These are phyloP conservation scores for Globisporangium emineosum DNA, from an alignment of 352 stramenopile genomes.

Conservation along the genomic window DNA sequence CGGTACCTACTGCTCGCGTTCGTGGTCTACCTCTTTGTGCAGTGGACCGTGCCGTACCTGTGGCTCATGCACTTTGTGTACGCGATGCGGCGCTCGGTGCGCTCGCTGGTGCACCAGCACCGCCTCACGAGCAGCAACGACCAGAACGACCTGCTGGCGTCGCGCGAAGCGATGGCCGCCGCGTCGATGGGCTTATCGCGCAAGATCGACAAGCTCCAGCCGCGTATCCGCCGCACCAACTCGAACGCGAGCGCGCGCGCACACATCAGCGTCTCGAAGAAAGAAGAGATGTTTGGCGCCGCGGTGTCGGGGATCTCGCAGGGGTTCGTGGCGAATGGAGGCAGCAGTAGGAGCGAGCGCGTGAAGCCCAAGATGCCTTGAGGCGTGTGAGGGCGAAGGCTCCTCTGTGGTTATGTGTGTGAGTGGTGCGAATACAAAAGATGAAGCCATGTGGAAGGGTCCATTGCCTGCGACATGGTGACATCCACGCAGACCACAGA, in stretches of 20 bases:
- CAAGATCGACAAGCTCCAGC: slow-evolving; percentile 35
- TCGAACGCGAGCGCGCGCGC: slow-evolving; percentile 61
- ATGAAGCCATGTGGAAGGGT: too few species aligned
- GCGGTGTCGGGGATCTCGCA: slow-evolving; percentile 77
- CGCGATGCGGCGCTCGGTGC: slow-evolving; percentile 60
- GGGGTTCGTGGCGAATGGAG: slow-evolving; percentile 58
- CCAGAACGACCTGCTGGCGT: slow-evolving; percentile 47
- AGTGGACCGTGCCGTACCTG: slow-evolving; percentile 80
- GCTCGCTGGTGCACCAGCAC: slow-evolving; percentile 75
- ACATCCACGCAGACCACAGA: not conserved
- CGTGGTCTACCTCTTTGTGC: slow-evolving; percentile 75
- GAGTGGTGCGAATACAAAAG: too few species aligned
- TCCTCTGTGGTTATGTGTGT: not conserved
- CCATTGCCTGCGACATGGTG: too few species aligned
- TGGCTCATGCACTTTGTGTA: slow-evolving; percentile 66
- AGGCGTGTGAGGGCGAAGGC: not conserved
- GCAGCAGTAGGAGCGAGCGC: slow-evolving; percentile 14
- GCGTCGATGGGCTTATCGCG: slow-evolving; percentile 11
- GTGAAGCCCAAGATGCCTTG: slow-evolving; percentile 27
- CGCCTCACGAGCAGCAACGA: slow-evolving; percentile 60
- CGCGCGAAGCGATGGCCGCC: slow-evolving; percentile 33
- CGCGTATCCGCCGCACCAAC: slow-evolving; percentile 40
- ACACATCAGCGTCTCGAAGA: slow-evolving; percentile 77
- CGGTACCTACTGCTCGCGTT: slow-evolving; percentile 77
- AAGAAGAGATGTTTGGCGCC: slow-evolving; percentile 81